These are phyloP conservation scores for Hypomyces perniciosus DNA, from an alignment of 2,329 filamentous ascomycete genomes.

Conservation along the genomic window DNA sequence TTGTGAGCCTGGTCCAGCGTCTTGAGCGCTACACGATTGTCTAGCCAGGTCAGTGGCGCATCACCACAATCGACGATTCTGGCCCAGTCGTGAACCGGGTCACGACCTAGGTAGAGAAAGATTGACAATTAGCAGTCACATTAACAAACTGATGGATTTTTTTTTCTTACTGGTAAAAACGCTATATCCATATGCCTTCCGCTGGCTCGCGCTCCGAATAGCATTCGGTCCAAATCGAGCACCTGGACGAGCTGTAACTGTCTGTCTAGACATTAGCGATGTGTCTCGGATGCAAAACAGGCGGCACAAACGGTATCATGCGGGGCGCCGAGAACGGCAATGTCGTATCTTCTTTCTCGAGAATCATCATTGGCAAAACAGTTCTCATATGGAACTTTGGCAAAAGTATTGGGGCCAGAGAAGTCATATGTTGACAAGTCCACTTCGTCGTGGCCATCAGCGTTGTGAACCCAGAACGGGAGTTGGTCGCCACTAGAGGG, in stretches of 20 bases:
- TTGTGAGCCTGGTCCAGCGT: constrained; percentile 18
- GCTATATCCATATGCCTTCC: constrained; percentile 35
- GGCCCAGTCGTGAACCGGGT: constrained; percentile 49
- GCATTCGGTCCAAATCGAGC: constrained; percentile 74
- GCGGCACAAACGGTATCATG: constrained; percentile 22
- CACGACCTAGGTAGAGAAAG: constrained; percentile 8
- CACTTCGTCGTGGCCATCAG: constrained; percentile 12
- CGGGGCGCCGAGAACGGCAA: constrained; percentile 25
- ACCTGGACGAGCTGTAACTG: constrained; percentile 18
- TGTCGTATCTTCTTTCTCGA: constrained; percentile 18
- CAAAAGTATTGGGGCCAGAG: constrained; percentile 20
- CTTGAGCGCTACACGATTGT: constrained; percentile 19
- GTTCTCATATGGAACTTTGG: constrained; percentile 19
- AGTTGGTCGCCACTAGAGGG: constrained; percentile 9
- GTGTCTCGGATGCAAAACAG: neutral
- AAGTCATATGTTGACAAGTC: constrained; percentile 14
- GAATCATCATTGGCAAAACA: constrained; percentile 19
- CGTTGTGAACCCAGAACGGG: constrained; percentile 14
- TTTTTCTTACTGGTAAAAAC: constrained; percentile 15
- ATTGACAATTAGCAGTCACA: too few species aligned
- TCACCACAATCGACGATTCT: constrained; percentile 78
- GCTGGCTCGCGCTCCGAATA: constrained; percentile 70
- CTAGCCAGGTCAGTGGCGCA: constrained; percentile 19
- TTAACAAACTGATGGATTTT: neutral
- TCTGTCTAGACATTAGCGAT: constrained; percentile 4